A percentile compares a stretch with the other conserved stretches of the same genome.
Evolutionary conservation across 2,329 filamentous ascomycete genomes (phyloP).

Genomic region (Verticillium albo-atrum): DNA sequence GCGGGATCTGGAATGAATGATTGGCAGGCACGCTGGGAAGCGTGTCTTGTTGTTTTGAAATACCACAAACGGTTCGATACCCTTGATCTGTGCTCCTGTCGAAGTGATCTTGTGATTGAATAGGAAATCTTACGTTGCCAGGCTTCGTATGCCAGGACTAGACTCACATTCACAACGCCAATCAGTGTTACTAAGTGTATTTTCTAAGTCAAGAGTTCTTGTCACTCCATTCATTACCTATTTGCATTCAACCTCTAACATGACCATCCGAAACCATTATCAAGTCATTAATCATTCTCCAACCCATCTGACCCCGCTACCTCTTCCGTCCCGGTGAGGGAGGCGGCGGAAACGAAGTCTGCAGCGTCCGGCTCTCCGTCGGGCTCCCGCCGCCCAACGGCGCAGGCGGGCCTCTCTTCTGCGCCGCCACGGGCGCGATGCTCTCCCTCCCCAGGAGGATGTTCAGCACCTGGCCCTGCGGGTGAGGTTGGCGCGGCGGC

Average conservation of each 20-base stretch:
- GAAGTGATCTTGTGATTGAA: no score
- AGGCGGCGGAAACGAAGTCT: conserved; percentile 34
- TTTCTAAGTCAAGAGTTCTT: neutral
- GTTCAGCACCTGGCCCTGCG: neutral
- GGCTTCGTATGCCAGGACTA: no score
- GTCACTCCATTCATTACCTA: neutral
- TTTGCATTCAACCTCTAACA: neutral
- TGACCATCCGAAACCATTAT: neutral
- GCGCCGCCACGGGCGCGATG: neutral
- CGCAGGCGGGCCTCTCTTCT: conserved; percentile 8
- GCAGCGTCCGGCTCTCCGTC: conserved; percentile 28
- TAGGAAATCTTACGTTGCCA: no score
- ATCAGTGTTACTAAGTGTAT: no score
- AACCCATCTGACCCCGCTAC: neutral
- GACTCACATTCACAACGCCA: no score
- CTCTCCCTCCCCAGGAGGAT: neutral
- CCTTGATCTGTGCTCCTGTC: neutral
- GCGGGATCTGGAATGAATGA: neutral
- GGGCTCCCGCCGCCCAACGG: conserved; percentile 21
- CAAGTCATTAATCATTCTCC: neutral
- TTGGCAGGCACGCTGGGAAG: neutral
- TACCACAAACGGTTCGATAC: neutral
- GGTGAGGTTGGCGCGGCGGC: neutral
- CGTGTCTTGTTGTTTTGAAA: neutral
- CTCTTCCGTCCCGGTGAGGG: conserved; percentile 20